Conservation (phyloP, 2,329 filamentous ascomycete genomes). For the Aulographum hederae region DNA sequence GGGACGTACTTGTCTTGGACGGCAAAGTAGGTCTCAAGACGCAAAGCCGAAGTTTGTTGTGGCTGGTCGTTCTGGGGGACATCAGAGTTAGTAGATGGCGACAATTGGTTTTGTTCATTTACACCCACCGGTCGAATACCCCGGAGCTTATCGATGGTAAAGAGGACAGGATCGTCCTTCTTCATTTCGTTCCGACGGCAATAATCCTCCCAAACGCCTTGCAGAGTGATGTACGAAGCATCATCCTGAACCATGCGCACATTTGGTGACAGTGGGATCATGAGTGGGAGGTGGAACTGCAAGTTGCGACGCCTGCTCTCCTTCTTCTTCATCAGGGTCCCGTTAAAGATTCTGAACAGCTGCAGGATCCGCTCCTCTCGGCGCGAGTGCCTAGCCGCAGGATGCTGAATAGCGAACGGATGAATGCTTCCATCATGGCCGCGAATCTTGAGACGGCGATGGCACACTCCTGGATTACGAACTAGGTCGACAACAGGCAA, state of each 20-base stretch:
- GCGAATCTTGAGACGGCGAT: constrained; percentile 84
- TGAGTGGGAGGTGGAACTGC: constrained; percentile 88
- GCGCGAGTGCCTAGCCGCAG: constrained; percentile 76
- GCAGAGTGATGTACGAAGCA: constrained; percentile 79
- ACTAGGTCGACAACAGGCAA: constrained; percentile 87
- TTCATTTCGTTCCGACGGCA: constrained; percentile 71
- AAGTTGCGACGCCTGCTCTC: constrained; percentile 85
- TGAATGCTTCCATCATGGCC: constrained; percentile 97
- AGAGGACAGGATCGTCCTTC: constrained; percentile 90
- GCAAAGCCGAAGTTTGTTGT: constrained; percentile 42
- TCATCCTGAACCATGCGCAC: constrained; percentile 95
- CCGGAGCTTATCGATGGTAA: constrained; percentile 86
- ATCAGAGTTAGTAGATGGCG: too few relatives aligned
- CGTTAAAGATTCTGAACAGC: constrained; percentile 94
- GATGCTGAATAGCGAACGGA: constrained; percentile 90
- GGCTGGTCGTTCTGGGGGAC: constrained; percentile 31
- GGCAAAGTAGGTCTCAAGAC: constrained; percentile 80
- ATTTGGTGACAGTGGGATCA: constrained; percentile 87
- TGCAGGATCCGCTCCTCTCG: constrained; percentile 91
- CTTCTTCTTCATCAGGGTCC: constrained; percentile 77
- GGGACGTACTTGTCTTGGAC: constrained; percentile 92
- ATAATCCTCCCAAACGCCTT: constrained; percentile 91
- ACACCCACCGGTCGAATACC: constrained; percentile 30
- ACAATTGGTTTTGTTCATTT: constrained; percentile 4
- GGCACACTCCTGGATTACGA: constrained; percentile 75